These are phyloP conservation scores for Pezicula radicicola DNA, from an alignment of 2,329 filamentous ascomycete species.

Conservation along the genomic window DNA sequence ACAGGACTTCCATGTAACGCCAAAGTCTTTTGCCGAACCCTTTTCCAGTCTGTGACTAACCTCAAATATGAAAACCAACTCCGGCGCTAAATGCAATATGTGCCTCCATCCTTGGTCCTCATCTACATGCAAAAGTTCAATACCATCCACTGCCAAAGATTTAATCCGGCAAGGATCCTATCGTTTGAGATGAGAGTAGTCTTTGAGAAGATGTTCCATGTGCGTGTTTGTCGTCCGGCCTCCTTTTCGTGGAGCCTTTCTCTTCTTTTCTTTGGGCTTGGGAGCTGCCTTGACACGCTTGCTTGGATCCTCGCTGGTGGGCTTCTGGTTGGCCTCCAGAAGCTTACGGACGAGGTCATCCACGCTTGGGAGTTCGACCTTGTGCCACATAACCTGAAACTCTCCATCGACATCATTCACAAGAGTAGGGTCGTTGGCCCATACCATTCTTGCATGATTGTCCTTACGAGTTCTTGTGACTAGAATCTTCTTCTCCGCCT, in stretches of 20 bases:
- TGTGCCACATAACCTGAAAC: slow-evolving; percentile 81
- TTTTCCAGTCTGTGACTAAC: no score
- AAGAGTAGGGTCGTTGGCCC: slow-evolving; percentile 81
- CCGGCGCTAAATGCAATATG: slow-evolving; percentile 18
- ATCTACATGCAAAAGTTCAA: neutral
- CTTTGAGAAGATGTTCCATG: slow-evolving; percentile 30
- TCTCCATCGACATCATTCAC: slow-evolving; percentile 75
- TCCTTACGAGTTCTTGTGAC: slow-evolving; percentile 93
- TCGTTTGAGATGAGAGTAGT: slow-evolving; percentile 26
- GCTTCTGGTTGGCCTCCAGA: slow-evolving; percentile 33
- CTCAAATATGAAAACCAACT: slow-evolving; percentile 2
- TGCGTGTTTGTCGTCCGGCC: slow-evolving; percentile 32
- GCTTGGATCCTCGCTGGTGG: slow-evolving; percentile 33
- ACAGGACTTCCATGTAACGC: no score
- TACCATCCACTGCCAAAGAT: neutral
- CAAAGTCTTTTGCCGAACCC: no score
- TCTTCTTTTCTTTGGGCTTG: slow-evolving; percentile 34
- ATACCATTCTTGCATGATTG: slow-evolving; percentile 79
- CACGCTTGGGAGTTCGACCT: slow-evolving; percentile 65
- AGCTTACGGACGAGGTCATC: slow-evolving; percentile 37
- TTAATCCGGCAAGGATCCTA: slow-evolving; percentile 3
- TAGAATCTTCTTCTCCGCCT: slow-evolving; percentile 74
- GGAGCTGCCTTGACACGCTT: slow-evolving; percentile 30
- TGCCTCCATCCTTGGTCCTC: neutral
- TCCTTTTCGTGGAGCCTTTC: slow-evolving; percentile 28